Evolutionary conservation across 164 flowering plant species (phyloP).

Genomic region (Malania oleifera): DNA sequence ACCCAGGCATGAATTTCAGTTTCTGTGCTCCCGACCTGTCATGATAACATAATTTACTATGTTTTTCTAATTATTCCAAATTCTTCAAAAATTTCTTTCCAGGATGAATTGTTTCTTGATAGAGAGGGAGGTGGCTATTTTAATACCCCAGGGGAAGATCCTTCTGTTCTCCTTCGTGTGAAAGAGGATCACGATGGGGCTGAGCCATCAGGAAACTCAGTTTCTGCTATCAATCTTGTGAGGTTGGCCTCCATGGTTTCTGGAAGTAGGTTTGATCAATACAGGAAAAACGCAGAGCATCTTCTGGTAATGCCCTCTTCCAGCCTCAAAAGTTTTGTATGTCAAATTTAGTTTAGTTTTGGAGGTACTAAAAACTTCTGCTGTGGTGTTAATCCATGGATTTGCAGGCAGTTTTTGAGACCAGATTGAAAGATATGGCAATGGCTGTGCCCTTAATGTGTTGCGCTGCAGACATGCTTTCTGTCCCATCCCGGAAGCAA

Average conservation of each 20-base stretch:
- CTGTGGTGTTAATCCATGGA: background rate
- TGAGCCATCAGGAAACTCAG: constrained; percentile 95
- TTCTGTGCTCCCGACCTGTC: background rate
- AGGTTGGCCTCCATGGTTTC: constrained; percentile 61
- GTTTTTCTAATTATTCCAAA: too few relatives aligned
- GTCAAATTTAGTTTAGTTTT: background rate
- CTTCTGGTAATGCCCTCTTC: constrained; percentile 66
- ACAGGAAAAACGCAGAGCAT: constrained; percentile 65
- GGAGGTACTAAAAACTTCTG: background rate
- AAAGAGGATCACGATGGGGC: constrained; percentile 99
- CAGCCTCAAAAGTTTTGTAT: background rate
- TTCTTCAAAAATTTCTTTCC: constrained; percentile 10
- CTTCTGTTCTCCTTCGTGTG: constrained; percentile 82
- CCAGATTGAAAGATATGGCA: constrained; percentile 60
- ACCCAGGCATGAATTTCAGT: constrained; percentile 53
- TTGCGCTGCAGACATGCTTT: constrained; percentile 80
- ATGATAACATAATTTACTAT: background rate
- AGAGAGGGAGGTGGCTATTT: constrained; percentile 85
- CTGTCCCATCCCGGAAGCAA: constrained; percentile 66
- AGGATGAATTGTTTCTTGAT: constrained; percentile 91
- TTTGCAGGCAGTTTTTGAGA: constrained; percentile 78
- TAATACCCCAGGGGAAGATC: constrained; percentile 85
- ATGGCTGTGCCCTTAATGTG: constrained; percentile 94
- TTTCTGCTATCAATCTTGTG: constrained; percentile 72
- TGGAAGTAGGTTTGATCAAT: constrained; percentile 33